These are phyloP conservation scores for Sparassis latifolia DNA, from an alignment of 1,284 basidiomycete species.

Conservation along the genomic window DNA sequence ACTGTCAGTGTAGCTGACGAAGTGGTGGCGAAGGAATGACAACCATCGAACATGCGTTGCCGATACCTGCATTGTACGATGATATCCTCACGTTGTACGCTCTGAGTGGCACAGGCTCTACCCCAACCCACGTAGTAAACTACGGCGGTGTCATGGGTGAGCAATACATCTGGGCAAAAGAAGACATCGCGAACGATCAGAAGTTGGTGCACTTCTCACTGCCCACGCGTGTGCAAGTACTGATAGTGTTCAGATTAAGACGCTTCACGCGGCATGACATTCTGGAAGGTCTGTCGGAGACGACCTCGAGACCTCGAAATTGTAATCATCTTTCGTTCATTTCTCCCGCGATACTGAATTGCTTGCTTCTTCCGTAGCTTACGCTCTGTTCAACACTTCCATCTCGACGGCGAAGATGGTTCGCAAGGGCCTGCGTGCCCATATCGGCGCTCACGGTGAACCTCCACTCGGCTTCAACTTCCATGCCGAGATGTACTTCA, in stretches of 20 bases:
- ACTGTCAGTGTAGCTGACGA: neutral
- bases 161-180: constrained; percentile 58
- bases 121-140: constrained; percentile 68
- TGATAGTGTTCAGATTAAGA: constrained; percentile 38
- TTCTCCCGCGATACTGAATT: neutral
- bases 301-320: constrained; percentile 48
- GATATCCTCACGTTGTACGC: constrained; percentile 57
- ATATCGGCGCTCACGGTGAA: constrained; percentile 75
- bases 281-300: constrained; percentile 54
- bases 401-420: constrained; percentile 62
- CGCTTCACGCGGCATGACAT: constrained; percentile 59
- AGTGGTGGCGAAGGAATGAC: constrained; percentile 55
- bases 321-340: constrained; percentile 31
- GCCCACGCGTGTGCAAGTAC: neutral
- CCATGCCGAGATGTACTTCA: constrained; percentile 64
- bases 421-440: constrained; percentile 47
- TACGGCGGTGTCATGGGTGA: constrained; percentile 67
- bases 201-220: constrained; percentile 37
- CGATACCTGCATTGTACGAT: constrained; percentile 60
- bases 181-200: constrained; percentile 57
- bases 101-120: constrained; percentile 61
- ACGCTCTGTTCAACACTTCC: constrained; percentile 62
- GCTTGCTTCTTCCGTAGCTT: constrained; percentile 34
- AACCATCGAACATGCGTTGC: constrained; percentile 66
- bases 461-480: constrained; percentile 68